Base-by-base conservation (phyloP, 192 early-diverging fungal species). In the Coemansia sp. region DNA sequence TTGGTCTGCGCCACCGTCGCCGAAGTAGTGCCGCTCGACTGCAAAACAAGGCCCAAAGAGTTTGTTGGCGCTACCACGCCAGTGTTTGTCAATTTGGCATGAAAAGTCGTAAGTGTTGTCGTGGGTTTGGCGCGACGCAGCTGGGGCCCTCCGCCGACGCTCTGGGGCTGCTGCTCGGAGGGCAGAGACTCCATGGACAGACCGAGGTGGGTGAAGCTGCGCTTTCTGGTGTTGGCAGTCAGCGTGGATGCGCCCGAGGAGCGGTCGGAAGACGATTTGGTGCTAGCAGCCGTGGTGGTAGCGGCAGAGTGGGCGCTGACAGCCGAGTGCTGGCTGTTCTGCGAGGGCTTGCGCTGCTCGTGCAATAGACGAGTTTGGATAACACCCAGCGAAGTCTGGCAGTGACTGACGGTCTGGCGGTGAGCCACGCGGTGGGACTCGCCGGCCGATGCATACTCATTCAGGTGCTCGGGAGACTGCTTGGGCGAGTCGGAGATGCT, bases 151-250 rank as follows among this genome's bases (percentile, higher is more conserved):
- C 37, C 22, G 58, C 26, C 27, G 63, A 41, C 35, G 29, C 29
- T 32, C 7, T 27, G 33, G 5, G 60, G 57, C 55, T 9, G 50
- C n/a, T 50, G 60, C 17, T 60, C 60, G 19, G 42, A 24, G 9
- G 54, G 42, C 19, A 79, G 58, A 18, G 67, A 46, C 60, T 80
- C 76, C 76, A 80, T 80, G 15, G 76, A 73, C 53, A 80, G 67
- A 4, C 76, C 76, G 29, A 80, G 67, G 43, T 80, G 76, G 5
- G 76, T 80, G 64, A 72, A 80, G 61, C 76, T 80, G 67, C 76
- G 76, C 58, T 80, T 80, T 46, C 76, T 67, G n/a, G 55, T 73
- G 43, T 53, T 53, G n/a, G 17, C 52, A 4, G 70, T 70, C 27
- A 72, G 60, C 39, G 70, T 72, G 14, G 76, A 79, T 11, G 60